Conservation (phyloP, 2,329 filamentous ascomycete species). For the Aureobasidium sp. region DNA sequence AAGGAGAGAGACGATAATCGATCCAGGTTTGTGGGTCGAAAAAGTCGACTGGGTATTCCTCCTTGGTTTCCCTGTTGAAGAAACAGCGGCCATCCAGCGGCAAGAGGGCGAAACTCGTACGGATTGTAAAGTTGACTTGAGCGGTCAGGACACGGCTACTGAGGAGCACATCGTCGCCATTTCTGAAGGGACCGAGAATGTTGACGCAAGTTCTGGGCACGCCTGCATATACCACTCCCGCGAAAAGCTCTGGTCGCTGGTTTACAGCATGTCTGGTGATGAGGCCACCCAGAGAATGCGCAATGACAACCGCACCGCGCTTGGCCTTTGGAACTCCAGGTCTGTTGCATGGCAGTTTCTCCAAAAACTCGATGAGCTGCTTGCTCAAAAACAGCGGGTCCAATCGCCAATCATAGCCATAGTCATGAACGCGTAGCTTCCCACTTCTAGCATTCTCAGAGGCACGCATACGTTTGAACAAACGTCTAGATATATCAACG, state of each 20-base stretch:
- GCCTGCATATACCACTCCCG: slow-evolving; percentile 77
- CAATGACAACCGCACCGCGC: slow-evolving; percentile 69
- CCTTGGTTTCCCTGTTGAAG: slow-evolving; percentile 69
- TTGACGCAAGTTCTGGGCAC: slow-evolving; percentile 82
- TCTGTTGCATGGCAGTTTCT: slow-evolving; percentile 65
- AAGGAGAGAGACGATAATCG: slow-evolving; percentile 68
- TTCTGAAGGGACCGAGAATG: slow-evolving; percentile 78
- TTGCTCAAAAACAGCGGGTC: slow-evolving; percentile 68
- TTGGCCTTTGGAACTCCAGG: slow-evolving; percentile 42
- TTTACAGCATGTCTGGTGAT: slow-evolving; percentile 87
- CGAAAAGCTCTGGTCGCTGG: slow-evolving; percentile 71
- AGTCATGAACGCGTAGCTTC: slow-evolving; percentile 73
- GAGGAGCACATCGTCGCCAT: slow-evolving; percentile 84
- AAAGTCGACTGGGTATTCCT: slow-evolving; percentile 76
- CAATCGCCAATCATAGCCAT: slow-evolving; percentile 90
- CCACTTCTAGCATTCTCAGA: slow-evolving; percentile 65
- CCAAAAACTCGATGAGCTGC: slow-evolving; percentile 64
- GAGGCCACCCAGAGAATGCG: slow-evolving; percentile 78
- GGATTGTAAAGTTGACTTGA: slow-evolving; percentile 84
- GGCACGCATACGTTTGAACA: slow-evolving; percentile 68
- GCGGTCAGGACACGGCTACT: slow-evolving; percentile 85
- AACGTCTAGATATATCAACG: slow-evolving; percentile 74
- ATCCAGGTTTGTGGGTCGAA: slow-evolving; percentile 74
- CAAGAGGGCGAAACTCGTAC: slow-evolving; percentile 75
- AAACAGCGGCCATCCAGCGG: slow-evolving; percentile 85